phyloP scores from a whole-genome alignment of 352 stramenopile genomes.

The Globisporangium camurandrum region DNA sequence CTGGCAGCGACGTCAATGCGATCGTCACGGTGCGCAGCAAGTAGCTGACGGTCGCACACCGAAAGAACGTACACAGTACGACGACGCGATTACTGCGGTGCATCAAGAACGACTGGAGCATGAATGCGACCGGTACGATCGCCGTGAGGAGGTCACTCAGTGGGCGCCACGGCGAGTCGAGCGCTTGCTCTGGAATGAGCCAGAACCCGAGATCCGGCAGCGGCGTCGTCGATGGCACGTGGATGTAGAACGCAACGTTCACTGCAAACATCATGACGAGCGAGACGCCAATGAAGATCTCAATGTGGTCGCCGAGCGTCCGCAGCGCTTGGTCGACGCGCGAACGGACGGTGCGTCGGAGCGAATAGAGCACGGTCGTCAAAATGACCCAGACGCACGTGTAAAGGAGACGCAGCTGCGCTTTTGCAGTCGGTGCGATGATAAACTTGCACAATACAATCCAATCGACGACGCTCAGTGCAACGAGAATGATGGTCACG shows the following conservation, averaged over 20 bases:
- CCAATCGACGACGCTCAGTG: constrained; percentile 41
- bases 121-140: constrained; percentile 47
- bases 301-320: constrained; percentile 41
- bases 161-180: constrained; percentile 48
- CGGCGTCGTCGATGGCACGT: constrained; percentile 42
- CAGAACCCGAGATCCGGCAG: constrained; percentile 71
- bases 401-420: constrained; percentile 34
- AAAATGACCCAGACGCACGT: constrained; percentile 49
- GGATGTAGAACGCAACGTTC: constrained; percentile 70
- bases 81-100: constrained; percentile 36
- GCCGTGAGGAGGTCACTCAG: constrained; percentile 64
- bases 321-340: constrained; percentile 31
- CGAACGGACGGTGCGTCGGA: constrained; percentile 34
- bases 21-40: constrained; percentile 62
- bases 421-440: constrained; percentile 37
- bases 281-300: constrained; percentile 62
- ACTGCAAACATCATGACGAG: constrained; percentile 60
- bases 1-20: constrained; percentile 58
- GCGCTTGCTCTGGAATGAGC: constrained; percentile 55
- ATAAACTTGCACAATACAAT: constrained; percentile 65
- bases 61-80: constrained; percentile 58
- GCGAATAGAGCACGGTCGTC: constrained; percentile 33
- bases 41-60: constrained; percentile 61
- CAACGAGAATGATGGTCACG: constrained; percentile 32
- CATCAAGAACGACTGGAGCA: constrained; percentile 46